Evolutionary conservation across 2,329 filamentous ascomycete species (phyloP).

Genomic region (Cyanodermella asteris): DNA sequence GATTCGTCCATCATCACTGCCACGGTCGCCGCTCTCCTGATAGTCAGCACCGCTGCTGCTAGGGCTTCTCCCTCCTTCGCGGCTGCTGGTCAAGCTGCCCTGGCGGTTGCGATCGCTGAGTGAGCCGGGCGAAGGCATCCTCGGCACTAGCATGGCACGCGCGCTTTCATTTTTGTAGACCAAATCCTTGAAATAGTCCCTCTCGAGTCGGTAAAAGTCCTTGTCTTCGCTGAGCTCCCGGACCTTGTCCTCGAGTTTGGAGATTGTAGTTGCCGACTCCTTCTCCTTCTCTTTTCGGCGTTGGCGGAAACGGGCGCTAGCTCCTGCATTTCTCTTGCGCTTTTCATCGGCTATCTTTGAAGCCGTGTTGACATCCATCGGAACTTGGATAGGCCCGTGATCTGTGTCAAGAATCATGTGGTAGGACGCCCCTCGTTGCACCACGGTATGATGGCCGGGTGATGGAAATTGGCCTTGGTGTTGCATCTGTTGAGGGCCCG

Average conservation of each 20-base stretch:
- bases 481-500: too few relatives aligned
- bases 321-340: slow-evolving; percentile 62
- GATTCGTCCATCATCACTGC: too few relatives aligned
- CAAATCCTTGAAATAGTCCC: slow-evolving; percentile 49
- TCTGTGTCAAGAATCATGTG: slow-evolving; percentile 14
- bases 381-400: slow-evolving; percentile 17
- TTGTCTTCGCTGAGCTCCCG: slow-evolving; percentile 46
- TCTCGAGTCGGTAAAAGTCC: slow-evolving; percentile 52
- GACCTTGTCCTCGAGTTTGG: slow-evolving; percentile 45
- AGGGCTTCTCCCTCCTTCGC: too few relatives aligned
- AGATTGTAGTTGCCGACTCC: slow-evolving; percentile 46
- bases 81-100: slow-evolving; percentile 19
- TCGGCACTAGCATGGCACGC: too few relatives aligned
- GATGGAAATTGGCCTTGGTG: too few relatives aligned
- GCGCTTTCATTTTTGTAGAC: slow-evolving; percentile 39
- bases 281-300: slow-evolving; percentile 65
- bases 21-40: too few relatives aligned
- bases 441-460: too few relatives aligned
- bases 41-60: too few relatives aligned
- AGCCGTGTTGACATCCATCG: slow-evolving; percentile 51
- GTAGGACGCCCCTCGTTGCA: too few relatives aligned
- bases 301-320: slow-evolving; percentile 61
- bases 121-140: slow-evolving; percentile 8
- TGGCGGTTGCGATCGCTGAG: slow-evolving; percentile 9
- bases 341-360: slow-evolving; percentile 73